Evolutionary conservation across 768 basidiomycete genomes (phyloP), one percentile per base, ranked within the genome.

Genomic region (Naganishia vaughanmartiniae): DNA sequence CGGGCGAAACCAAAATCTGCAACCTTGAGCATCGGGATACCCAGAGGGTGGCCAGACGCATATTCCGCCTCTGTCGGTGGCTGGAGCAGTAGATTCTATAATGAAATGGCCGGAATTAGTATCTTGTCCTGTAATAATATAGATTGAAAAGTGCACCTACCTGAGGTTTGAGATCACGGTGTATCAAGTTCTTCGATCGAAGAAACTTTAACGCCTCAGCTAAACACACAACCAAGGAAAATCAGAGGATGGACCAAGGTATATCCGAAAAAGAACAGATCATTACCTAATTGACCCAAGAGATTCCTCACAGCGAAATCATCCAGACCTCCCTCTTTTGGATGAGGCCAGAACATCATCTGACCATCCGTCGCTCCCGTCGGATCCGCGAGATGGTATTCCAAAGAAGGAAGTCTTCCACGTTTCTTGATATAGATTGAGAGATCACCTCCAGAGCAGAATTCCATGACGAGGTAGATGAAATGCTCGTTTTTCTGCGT

Each of bases 1-100:
- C 96, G 87, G 0, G 96, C 96, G 76, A 99, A 99, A 0, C 96
- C 96, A 79, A 99, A 99, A 81, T 98, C 96, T 19, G 96, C 96
- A 0, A 98, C 89, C 82, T 98, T 97, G 75, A 99, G 87, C 28
- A 98, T 87, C 0, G 96, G 96, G 2, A 97, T 90, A 7, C 95
- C 93, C 1, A 90, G 80, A 0, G 93, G 93, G 81, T 97, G 93
- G 0, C 94, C 93, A 53, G 89, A 86, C 0, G 86, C 86, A n/a
- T 92, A 82, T 76, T 96, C 93, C 66, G 88, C 87, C 3, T 86
- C 85, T 0, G 89, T 85, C 0, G 93, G 87, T 0, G 95, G 91
- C 69, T 88, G 91, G 28, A 99, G 83, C 0, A 99, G 87, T 0
- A 98, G 85, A 81, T 99, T 98, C 89, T 96, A 36, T n/a, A 4